These are phyloP conservation scores for Mycena sp. DNA, from an alignment of 1,284 basidiomycete genomes.

Conservation along the genomic window DNA sequence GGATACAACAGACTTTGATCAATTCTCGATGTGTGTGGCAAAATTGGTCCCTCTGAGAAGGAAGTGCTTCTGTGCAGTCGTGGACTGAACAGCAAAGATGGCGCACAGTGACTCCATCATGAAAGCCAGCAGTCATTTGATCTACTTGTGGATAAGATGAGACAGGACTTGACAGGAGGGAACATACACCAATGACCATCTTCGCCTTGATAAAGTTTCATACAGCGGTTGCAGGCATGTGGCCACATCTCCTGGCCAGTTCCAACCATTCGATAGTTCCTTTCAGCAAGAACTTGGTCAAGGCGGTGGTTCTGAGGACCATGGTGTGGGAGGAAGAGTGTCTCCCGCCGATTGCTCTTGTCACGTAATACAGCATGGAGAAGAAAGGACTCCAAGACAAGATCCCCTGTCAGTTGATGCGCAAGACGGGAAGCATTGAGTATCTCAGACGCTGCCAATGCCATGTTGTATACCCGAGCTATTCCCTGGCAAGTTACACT, in stretches of 20 bases:
- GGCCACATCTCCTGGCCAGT: neutral
- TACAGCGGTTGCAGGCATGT: neutral
- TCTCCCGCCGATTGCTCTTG: neutral
- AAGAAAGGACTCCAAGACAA: conserved; percentile 7
- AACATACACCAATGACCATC: neutral
- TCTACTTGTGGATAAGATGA: too few species aligned
- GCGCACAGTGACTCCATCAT: conserved; percentile 10
- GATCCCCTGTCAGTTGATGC: neutral
- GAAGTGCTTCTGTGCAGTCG: neutral
- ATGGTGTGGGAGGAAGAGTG: conserved; percentile 1
- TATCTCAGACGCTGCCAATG: neutral
- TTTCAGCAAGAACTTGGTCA: neutral
- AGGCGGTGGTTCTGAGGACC: conserved; percentile 4
- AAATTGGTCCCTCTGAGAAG: neutral
- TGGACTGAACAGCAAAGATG: neutral
- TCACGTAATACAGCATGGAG: conserved; percentile 10
- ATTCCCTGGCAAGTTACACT: conserved; percentile 18
- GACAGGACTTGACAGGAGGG: too few species aligned
- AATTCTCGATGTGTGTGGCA: neutral
- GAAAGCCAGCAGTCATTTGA: neutral
- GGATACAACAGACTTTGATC: neutral
- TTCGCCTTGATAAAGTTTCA: neutral
- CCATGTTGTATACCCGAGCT: conserved; percentile 11
- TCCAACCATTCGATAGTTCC: neutral
- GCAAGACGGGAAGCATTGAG: neutral